Evolutionary conservation across 768 basidiomycete species (phyloP), one percentile per base, ranked within the genome.

Genomic region (Mycena belliarum): DNA sequence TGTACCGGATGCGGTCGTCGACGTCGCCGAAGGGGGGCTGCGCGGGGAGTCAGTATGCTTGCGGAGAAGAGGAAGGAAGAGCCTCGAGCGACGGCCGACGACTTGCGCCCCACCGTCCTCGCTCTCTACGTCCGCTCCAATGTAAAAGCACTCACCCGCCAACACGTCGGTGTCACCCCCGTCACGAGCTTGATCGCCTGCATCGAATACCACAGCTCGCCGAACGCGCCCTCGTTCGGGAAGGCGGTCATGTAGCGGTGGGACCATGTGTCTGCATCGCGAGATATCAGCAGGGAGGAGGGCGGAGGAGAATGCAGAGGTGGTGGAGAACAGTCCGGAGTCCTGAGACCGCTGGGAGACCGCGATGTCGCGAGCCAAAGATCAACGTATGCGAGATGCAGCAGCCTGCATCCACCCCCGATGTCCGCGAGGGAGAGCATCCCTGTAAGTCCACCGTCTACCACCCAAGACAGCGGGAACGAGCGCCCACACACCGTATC

Each of bases 141-240:
- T n/a, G 18, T n/a, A 20, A 40, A 40, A n/a, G 11, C 8, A 51
- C 42, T 41, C 52, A 52, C 52, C 64, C 82, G 75, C 85, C 83
- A 86, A 63, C 80, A 85, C 0, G 77, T 85, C 1, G 83, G 82
- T 0, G 85, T 86, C 14, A 84, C 73, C 14, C 84, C 83, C 1
- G 76, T 64, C 11, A 77, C 79, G n/a, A 85, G 71, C 60, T 84
- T 83, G 47, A 86, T 79, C 1, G 74, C 72, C 74, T 84, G 61
- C 63, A 83, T 59, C 83, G 83, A 83, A 71, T 91, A 93, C 57
- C 86, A 91, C n/a, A 93, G 75, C 69, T 93, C 90, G 5, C 88
- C 89, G 55, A 91, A 89, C 7, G 83, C 87, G 61, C 87, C 73
- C 61, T 82, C 73, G 66, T 84, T 91, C 10, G 79, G 69, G 29